phyloP scores from a whole-genome alignment of 73 alveolate species.

The Durusdinium trenchii region DNA sequence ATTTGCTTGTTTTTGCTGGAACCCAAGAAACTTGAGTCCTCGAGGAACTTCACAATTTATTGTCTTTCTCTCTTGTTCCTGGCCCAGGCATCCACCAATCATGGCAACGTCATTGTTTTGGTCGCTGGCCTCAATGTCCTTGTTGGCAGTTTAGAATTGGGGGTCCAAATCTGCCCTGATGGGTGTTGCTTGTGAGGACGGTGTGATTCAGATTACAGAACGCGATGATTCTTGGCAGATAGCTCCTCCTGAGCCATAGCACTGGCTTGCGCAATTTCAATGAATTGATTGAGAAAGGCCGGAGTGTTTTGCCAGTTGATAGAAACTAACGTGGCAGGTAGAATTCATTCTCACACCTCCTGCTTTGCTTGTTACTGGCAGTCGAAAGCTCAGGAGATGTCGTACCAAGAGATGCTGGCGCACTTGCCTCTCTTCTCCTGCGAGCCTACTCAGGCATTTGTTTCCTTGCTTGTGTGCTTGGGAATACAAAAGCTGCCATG shows the following conservation, averaged over 20 bases:
- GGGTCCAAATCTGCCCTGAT: no score
- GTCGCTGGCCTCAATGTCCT: background rate
- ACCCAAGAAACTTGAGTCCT: background rate
- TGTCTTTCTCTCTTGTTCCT: background rate
- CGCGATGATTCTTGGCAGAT: conserved; percentile 62
- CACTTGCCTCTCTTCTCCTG: conserved; percentile 97
- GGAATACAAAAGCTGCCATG: background rate
- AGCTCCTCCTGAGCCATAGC: background rate
- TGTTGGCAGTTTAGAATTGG: background rate
- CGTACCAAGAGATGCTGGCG: conserved; percentile 98
- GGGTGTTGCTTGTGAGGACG: conserved; percentile 15
- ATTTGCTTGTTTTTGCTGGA: conserved; percentile 65
- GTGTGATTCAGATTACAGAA: conserved; percentile 94
- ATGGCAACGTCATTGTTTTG: conserved; percentile 62
- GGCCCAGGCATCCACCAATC: conserved; percentile 58
- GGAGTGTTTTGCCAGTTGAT: no score
- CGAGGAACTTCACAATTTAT: background rate
- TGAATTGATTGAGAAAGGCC: background rate
- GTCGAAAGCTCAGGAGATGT: conserved; percentile 62
- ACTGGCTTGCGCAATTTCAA: background rate
- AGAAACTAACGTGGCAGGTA: background rate
- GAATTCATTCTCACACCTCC: no score
- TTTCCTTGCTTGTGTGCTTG: background rate
- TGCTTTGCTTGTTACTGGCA: no score
- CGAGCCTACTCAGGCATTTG: conserved; percentile 96